Base-by-base conservation (phyloP, 2,329 filamentous ascomycete genomes). In the Cladosporium sp. region DNA sequence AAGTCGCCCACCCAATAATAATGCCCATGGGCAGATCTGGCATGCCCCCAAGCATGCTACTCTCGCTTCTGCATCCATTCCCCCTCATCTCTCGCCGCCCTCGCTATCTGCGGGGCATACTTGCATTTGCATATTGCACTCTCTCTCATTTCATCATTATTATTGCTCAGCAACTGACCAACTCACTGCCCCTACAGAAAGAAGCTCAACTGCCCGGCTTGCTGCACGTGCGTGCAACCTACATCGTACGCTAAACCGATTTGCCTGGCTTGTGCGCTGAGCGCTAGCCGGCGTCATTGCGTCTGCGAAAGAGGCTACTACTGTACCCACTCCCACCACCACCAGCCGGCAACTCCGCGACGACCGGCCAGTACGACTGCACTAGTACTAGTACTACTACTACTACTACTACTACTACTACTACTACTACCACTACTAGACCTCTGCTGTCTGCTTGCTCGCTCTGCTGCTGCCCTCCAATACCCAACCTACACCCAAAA, bases 301-400 rank as follows among this genome's bases (percentile, higher is more conserved):
- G 46, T 62, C 59, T 62, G 58, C 46, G 49, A 33, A 33, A 29
- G 49, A 63, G 28, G 12, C 50, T 52, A 52, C 53, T 40, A 12
- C 55, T 40, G 33, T 63, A 63, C 61, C 61, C 61, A 63, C 61
- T 56, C 50, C 50, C 50, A 55, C 50, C 50, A 55, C 50, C 35
- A 63, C 35, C 49, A 37, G 50, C 50, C 31, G 61, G 49, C 50
- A 49, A 29, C 61, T 46, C 61, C 49, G 61, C 50, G 23, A 21
- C 40, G 40, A 46, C 40, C n/a, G 10, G 26, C 21, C 49, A 52
- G 40, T 57, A 37, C 31, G 55, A 40, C 55, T 57, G 37, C 37
- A 40, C 37, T 37, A 11, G 8, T 10, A 12, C 29, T 31, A 55
- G 29, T 55, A 21, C 50, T 55, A 14, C 28, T 21, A 18, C 52